Base-by-base conservation (phyloP, 345 rosid genomes). In the Excoecaria agallocha region DNA sequence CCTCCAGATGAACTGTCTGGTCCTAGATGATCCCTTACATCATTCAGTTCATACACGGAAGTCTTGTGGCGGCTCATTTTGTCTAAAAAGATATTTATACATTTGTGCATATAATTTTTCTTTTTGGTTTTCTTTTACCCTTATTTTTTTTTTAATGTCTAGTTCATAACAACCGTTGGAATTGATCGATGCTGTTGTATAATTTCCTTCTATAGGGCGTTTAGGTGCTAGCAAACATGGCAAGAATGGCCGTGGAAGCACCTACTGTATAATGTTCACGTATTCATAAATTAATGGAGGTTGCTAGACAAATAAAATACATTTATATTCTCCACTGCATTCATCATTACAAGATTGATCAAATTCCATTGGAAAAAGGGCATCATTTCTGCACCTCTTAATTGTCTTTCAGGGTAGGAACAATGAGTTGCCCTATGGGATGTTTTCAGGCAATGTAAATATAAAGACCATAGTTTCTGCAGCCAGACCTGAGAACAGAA, bases 1-100 rank as follows among this genome's bases (percentile, higher is more conserved):
- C 84, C 85, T 50, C 82, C 90, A 4, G 97, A 93, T 22, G 89
- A 86, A 72, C 82, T 87, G 8, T 91, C 98, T 2, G 97, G 97
- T 69, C 98, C 97, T 52, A 91, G 98, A 89, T 93, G 86, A 87
- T 82, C 70, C 45, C 11, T 50, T 20, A 19, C 41, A 30, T 30
- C 30, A n/a, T 65, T 35, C 8, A 22, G 15, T 41, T 24, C 50
- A 39, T 8, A 30, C 46, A 12, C 52, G n/a, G 1, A 45, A 38
- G 48, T 51, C 68, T 58, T 15, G 8, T 43, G n/a, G 64, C 63
- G 13, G 45, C 68, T 22, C 59, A 50, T 76, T 78, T 78, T 78
- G 80, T 72, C 50, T 68, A 57, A 51, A 56, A 55, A 62, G 22
- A 49, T 35, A 39, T 37, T 67, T 70, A 64, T 56, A 59, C 68